Conservation (phyloP, 139 green algal genomes). For the Nannochloris sp. region DNA sequence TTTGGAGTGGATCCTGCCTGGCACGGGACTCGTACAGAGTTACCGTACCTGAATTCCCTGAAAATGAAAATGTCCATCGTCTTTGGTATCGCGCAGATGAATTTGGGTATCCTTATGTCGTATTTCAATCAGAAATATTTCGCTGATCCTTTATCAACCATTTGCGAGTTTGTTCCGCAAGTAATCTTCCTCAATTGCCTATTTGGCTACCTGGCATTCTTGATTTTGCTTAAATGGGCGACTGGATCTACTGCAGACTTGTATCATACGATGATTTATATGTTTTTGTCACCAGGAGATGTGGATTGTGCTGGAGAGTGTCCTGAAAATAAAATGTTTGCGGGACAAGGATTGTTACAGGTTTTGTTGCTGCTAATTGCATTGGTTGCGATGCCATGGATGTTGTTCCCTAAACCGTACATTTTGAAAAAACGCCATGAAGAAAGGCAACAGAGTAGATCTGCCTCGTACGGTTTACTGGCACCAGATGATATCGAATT, state of each 20-base stretch:
- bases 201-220: slow-evolving; percentile 94
- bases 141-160: slow-evolving; percentile 76
- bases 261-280: slow-evolving; percentile 98
- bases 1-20: slow-evolving; percentile 95
- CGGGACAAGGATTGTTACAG: slow-evolving; percentile 58
- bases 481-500: slow-evolving; percentile 17
- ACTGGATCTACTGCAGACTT: slow-evolving; percentile 78
- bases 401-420: slow-evolving; percentile 96
- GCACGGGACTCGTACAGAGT: slow-evolving; percentile 92
- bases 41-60: slow-evolving; percentile 91
- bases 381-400: slow-evolving; percentile 85
- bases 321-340: slow-evolving; percentile 61
- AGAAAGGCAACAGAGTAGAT: slow-evolving; percentile 6
- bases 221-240: slow-evolving; percentile 96
- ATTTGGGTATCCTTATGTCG: slow-evolving; percentile 88
- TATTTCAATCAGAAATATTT: slow-evolving; percentile 88
- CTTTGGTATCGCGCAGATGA: slow-evolving; percentile 92
- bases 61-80: slow-evolving; percentile 99
- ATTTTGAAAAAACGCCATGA: slow-evolving; percentile 84
- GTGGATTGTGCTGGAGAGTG: slow-evolving; percentile 46
- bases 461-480: slow-evolving; percentile 25
- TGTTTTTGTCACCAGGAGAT: slow-evolving; percentile 89
- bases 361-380: slow-evolving; percentile 74
- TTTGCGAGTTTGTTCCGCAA: slow-evolving; percentile 87
- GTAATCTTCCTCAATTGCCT: slow-evolving; percentile 92